These are phyloP conservation scores for Fusarium coffeatum DNA, from an alignment of 2,329 filamentous ascomycete species.

Conservation along the genomic window DNA sequence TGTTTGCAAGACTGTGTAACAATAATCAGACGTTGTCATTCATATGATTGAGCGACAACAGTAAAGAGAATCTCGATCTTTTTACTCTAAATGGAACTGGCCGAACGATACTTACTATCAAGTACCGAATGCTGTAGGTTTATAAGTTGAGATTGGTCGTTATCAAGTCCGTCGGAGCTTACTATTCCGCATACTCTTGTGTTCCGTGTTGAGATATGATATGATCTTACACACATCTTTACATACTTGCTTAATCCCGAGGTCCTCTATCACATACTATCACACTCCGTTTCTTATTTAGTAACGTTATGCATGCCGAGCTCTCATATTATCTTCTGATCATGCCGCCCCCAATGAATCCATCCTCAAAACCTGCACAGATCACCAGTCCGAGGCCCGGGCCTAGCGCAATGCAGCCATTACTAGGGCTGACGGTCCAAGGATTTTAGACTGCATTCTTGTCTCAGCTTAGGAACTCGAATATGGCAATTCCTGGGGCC, in stretches of 20 bases:
- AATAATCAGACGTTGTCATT: neutral
- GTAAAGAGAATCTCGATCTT: neutral
- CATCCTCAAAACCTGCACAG: neutral
- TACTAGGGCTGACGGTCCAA: constrained; percentile 25
- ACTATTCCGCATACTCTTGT: neutral
- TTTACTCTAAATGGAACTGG: neutral
- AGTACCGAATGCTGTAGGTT: neutral
- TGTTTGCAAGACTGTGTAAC: neutral
- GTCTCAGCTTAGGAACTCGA: constrained; percentile 14
- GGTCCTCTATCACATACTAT: neutral
- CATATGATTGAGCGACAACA: neutral
- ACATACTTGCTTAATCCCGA: neutral
- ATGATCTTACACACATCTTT: neutral
- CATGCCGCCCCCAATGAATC: neutral
- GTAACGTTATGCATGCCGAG: neutral
- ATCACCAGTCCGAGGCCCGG: constrained; percentile 17
- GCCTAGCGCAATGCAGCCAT: constrained; percentile 17
- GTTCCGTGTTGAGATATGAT: neutral
- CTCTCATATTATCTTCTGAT: neutral
- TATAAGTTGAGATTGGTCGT: neutral
- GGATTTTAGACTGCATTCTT: constrained; percentile 16
- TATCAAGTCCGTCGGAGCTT: neutral
- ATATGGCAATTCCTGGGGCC: neutral
- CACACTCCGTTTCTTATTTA: neutral
- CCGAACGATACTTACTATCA: neutral